Percentiles rank a stretch among this genome's conserved stretches.
Conservation (phyloP, 345 rosid species). For the Linum trigynum region DNA sequence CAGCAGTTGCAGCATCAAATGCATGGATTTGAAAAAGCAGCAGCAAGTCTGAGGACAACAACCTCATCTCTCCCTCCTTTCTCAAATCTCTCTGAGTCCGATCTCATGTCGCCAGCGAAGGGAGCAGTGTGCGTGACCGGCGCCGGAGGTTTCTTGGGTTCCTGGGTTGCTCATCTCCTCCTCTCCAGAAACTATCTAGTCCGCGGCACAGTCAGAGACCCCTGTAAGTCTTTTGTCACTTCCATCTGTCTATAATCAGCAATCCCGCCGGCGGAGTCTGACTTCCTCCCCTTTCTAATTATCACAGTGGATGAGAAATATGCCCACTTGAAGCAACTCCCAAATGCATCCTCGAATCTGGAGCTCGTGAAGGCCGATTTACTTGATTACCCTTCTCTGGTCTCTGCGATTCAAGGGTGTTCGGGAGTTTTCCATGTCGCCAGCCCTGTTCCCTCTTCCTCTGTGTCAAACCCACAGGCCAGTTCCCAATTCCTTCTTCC, state of each 20-base stretch:
- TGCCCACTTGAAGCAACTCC: conserved; percentile 33
- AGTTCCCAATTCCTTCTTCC: neutral
- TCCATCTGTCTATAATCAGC: neutral
- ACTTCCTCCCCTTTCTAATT: neutral
- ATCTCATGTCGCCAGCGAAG: neutral
- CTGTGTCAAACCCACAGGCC: conserved; percentile 31
- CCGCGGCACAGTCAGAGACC: conserved; percentile 53
- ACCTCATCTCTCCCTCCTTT: neutral
- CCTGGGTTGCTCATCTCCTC: conserved; percentile 47
- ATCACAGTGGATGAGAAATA: conserved; percentile 35
- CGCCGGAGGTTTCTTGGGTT: conserved; percentile 46
- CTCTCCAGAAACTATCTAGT: conserved; percentile 42
- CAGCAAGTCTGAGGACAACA: no score
- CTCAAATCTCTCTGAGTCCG: neutral
- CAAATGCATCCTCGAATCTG: conserved; percentile 31
- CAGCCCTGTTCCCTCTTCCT: conserved; percentile 27
- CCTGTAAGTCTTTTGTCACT: conserved; percentile 22
- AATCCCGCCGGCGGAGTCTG: neutral
- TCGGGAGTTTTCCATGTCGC: conserved; percentile 46
- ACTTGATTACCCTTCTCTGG: conserved; percentile 30
- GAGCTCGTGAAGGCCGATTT: conserved; percentile 36
- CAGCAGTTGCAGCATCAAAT: no score
- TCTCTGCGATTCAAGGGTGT: conserved; percentile 37
- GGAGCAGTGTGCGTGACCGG: conserved; percentile 43
- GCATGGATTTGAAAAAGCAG: no score